Percentiles rank a stretch among this genome's conserved stretches.
These are phyloP conservation scores for Ligustrum vulgare DNA, from an alignment of 257 asterid species.

Conservation along the genomic window DNA sequence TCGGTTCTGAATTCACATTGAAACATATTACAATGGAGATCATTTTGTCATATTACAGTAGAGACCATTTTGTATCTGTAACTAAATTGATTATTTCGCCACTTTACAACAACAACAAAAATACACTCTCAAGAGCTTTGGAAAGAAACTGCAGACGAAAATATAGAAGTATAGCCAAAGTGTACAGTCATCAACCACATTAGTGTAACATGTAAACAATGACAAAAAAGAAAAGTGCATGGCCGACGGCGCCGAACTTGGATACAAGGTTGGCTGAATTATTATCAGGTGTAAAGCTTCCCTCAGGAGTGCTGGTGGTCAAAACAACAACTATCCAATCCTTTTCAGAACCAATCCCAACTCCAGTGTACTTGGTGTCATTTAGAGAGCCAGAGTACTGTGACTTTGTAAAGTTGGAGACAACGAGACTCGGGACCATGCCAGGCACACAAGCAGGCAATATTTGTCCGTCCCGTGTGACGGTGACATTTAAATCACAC, in stretches of 20 bases:
- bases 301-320: slow-evolving; percentile 74
- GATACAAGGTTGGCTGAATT: slow-evolving; percentile 36
- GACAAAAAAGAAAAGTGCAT: slow-evolving; percentile 26
- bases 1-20: background rate
- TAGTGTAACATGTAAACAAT: slow-evolving; percentile 38
- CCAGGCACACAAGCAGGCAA: slow-evolving; percentile 85
- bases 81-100: background rate
- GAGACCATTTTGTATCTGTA: background rate
- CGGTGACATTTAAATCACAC: slow-evolving; percentile 71
- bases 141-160: slow-evolving; percentile 8
- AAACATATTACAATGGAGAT: background rate
- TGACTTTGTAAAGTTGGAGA: slow-evolving; percentile 66
- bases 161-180: slow-evolving; percentile 9
- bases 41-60: no score
- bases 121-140: slow-evolving; percentile 11
- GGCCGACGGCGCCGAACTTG: slow-evolving; percentile 24
- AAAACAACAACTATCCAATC: slow-evolving; percentile 77
- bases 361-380: slow-evolving; percentile 60
- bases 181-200: slow-evolving; percentile 15
- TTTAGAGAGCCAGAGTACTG: slow-evolving; percentile 60
- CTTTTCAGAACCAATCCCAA: slow-evolving; percentile 67
- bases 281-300: slow-evolving; percentile 47
- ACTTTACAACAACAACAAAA: slow-evolving; percentile 15
- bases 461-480: slow-evolving; percentile 79
- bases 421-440: slow-evolving; percentile 57